Base-by-base conservation (phyloP, 73 alveolate genomes). In the Blepharisma japonicum region DNA sequence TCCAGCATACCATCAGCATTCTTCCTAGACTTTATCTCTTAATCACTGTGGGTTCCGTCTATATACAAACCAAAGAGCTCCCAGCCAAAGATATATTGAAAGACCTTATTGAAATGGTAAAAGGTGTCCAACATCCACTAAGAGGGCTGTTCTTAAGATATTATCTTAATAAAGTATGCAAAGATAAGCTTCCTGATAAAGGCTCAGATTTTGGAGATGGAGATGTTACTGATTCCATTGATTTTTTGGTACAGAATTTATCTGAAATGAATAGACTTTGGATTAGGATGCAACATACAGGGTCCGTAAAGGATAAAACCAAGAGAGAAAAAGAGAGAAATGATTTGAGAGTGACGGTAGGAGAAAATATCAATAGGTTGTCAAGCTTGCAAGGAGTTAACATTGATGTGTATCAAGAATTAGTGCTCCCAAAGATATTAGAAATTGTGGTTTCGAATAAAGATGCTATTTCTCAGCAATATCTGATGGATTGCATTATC, bases 181-280 rank as follows among this genome's bases (percentile, higher is more conserved):
- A 96, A 85, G 99, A 96, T 81, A 89, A 95, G 87, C 95, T 96
- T 38, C 99, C 99, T 71, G 99, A 96, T 79, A 86, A 88, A 77
- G 98, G 97, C 25, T 85, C 93, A 48, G 95, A 89, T 51, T 94
- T 90, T 80, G 98, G 96, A 23, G 98, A 97, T 42, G 98, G 96
- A 23, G 97, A 92, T 79, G 91, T 94, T 20, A 94, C 94, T 71
- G 99, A 96, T 86, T 90, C 98, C 11, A 82, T 96, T 49, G 97
- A 96, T 71, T 91, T 96, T 71, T 84, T 96, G 38, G 77, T 95
- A 23, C 88, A 90, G 78, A 96, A 96, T 83, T 71, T 96, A 81
- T 89, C 89, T 68, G 99, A 96, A 87, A 96, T 96, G 99, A 96
- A 96, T 80, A 88, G 96, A 83, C 92, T 96, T 38, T 96, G 99